Evolutionary conservation across 768 basidiomycete genomes (phyloP).

Genomic region (Rhizopogon vesiculosus): DNA sequence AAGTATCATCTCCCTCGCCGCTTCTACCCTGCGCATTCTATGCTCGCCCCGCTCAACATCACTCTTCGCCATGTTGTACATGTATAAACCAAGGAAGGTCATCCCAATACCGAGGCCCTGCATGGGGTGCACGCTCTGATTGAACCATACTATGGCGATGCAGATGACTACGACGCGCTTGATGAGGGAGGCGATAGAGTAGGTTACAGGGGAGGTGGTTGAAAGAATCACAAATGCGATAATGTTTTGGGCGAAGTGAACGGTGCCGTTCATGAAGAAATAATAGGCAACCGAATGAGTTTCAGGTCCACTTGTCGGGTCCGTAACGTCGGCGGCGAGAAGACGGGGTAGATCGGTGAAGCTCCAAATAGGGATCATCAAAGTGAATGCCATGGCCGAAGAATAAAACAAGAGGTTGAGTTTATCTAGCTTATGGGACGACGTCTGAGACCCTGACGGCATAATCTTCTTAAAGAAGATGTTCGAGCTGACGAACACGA

Average conservation of each 20-base stretch:
- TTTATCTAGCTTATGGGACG: slow-evolving; percentile 87
- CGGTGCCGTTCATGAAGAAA: slow-evolving; percentile 91
- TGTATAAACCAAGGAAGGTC: slow-evolving; percentile 87
- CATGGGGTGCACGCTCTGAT: slow-evolving; percentile 74
- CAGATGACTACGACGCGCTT: slow-evolving; percentile 98
- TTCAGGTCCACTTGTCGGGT: slow-evolving; percentile 38
- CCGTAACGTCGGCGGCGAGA: slow-evolving; percentile 41
- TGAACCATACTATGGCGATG: slow-evolving; percentile 97
- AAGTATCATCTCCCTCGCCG: slow-evolving; percentile 60
- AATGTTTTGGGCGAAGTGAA: slow-evolving; percentile 96
- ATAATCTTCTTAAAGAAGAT: slow-evolving; percentile 99
- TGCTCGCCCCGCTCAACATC: slow-evolving; percentile 94
- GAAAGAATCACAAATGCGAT: slow-evolving; percentile 96
- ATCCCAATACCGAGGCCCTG: slow-evolving; percentile 88
- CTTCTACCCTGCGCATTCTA: slow-evolving; percentile 75
- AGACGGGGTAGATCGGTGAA: slow-evolving; percentile 81
- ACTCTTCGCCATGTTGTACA: slow-evolving; percentile 93
- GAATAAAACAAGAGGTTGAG: slow-evolving; percentile 95
- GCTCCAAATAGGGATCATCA: slow-evolving; percentile 96
- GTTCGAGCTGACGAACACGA: slow-evolving; percentile 96
- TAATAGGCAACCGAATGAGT: slow-evolving; percentile 70
- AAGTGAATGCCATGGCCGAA: slow-evolving; percentile 85
- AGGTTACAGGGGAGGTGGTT: slow-evolving; percentile 95
- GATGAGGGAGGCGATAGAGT: slow-evolving; percentile 96
- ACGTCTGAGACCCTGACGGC: slow-evolving; percentile 52